Evolutionary conservation across 306 rosid species (phyloP).

Genomic region (Lagenaria siceraria): DNA sequence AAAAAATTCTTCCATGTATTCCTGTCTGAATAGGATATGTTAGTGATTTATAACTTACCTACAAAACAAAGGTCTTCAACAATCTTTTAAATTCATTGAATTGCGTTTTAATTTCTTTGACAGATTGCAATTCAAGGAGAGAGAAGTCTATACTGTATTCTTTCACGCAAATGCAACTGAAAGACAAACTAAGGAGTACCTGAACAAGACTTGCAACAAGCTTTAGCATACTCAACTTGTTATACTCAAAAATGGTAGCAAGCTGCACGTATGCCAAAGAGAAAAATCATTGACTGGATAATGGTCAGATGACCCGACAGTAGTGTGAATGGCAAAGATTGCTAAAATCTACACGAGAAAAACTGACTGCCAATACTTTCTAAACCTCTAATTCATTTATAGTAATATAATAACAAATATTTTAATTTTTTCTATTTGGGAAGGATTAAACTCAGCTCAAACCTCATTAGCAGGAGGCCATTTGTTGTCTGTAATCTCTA

Average conservation of each 20-base stretch:
- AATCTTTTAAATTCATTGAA: not conserved
- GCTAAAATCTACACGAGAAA: not conserved
- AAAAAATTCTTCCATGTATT: conserved; percentile 77
- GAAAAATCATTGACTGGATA: not conserved
- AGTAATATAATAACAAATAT: not conserved
- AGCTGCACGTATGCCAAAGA: conserved; percentile 42
- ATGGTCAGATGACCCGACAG: not conserved
- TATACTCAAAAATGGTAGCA: conserved; percentile 67
- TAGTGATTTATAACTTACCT: not conserved
- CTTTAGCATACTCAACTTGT: conserved; percentile 87
- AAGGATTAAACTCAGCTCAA: conserved; percentile 12
- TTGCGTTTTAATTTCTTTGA: not conserved
- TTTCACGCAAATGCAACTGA: conserved; percentile 7
- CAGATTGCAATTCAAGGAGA: not conserved
- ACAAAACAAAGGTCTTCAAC: not conserved
- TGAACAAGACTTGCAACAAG: conserved; percentile 67
- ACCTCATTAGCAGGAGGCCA: conserved; percentile 93
- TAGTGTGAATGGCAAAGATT: not conserved
- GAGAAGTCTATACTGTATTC: conserved; percentile 6
- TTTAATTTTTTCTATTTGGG: not conserved
- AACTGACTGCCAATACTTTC: not conserved
- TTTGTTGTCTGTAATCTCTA: conserved; percentile 83
- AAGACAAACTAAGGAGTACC: conserved; percentile 34
- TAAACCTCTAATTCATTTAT: not conserved
- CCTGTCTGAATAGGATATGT: conserved; percentile 41